A percentile compares a stretch with the other conserved stretches of the same genome.
These are phyloP conservation scores for Cunninghamia lanceolata DNA, from an alignment of 75 land plant species.

Conservation along the genomic window DNA sequence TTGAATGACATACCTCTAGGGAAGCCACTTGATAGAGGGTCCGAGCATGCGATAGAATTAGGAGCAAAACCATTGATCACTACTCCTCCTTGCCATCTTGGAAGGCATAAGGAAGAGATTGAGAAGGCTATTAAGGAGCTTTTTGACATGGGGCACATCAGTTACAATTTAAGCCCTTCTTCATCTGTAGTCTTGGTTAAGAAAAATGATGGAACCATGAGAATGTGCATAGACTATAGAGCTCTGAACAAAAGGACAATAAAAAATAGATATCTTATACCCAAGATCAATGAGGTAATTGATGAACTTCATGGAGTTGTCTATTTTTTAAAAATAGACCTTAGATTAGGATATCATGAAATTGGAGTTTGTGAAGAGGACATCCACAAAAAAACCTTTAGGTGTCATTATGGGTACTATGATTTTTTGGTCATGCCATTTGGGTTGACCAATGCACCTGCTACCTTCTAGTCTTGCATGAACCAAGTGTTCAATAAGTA, in stretches of 20 bases:
- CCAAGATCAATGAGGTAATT: too few species aligned
- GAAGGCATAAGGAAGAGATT: too few species aligned
- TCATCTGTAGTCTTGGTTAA: neutral
- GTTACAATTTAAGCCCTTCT: neutral
- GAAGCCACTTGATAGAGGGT: too few species aligned
- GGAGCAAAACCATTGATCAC: too few species aligned
- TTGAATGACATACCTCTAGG: too few species aligned
- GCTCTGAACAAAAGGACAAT: too few species aligned
- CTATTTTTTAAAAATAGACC: neutral
- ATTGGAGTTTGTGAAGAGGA: neutral
- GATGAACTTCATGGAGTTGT: neutral
- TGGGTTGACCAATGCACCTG: neutral
- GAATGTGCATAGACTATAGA: too few species aligned
- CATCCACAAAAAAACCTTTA: neutral
- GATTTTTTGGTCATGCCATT: neutral
- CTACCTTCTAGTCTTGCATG: neutral
- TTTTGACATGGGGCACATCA: neutral
- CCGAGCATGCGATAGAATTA: too few species aligned
- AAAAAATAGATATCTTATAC: too few species aligned
- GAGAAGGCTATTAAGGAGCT: neutral
- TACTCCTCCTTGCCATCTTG: too few species aligned
- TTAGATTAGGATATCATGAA: neutral
- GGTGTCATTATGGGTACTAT: neutral
- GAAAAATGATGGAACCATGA: too few species aligned
- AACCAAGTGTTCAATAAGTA: too few species aligned